A percentile compares a stretch with the other conserved stretches of the same genome.
These are phyloP conservation scores for Picea abies DNA, from an alignment of 83 land plant genomes.

Conservation along the genomic window DNA sequence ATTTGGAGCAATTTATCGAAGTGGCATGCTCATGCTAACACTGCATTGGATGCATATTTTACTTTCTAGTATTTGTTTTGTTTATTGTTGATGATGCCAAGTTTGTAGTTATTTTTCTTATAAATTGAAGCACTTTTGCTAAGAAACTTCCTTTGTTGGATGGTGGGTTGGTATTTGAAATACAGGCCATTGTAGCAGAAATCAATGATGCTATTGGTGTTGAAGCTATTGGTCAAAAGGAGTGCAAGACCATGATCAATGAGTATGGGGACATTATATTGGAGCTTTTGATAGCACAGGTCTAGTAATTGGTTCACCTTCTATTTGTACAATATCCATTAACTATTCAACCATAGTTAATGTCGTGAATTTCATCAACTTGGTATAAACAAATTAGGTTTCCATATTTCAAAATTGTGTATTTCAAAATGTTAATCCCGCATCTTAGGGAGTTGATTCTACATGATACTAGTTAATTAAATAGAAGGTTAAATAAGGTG, in stretches of 20 bases:
- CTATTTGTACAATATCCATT: neutral
- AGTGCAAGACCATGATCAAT: conserved; percentile 35
- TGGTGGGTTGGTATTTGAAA: neutral
- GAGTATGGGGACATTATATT: conserved; percentile 43
- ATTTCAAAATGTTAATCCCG: neutral
- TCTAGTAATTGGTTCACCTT: neutral
- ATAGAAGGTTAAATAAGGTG: neutral
- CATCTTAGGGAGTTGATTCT: neutral
- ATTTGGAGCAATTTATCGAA: too few relatives aligned
- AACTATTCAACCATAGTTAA: too few relatives aligned
- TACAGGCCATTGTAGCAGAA: conserved; percentile 42
- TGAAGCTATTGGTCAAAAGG: conserved; percentile 32
- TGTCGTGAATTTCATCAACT: neutral
- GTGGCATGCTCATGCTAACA: too few relatives aligned
- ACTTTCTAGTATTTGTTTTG: too few relatives aligned
- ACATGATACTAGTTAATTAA: neutral
- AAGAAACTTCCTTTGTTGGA: neutral
- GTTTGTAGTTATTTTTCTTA: too few relatives aligned
- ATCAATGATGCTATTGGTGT: conserved; percentile 55
- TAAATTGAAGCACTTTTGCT: neutral
- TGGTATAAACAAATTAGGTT: neutral
- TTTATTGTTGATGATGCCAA: too few relatives aligned
- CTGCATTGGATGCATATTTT: too few relatives aligned
- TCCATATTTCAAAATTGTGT: neutral
- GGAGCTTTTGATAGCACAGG: conserved; percentile 41